Evolutionary conservation across 2,329 filamentous ascomycete species (phyloP), one percentile per base, ranked within the genome.

Genomic region (Rhynchosporium agropyri): DNA sequence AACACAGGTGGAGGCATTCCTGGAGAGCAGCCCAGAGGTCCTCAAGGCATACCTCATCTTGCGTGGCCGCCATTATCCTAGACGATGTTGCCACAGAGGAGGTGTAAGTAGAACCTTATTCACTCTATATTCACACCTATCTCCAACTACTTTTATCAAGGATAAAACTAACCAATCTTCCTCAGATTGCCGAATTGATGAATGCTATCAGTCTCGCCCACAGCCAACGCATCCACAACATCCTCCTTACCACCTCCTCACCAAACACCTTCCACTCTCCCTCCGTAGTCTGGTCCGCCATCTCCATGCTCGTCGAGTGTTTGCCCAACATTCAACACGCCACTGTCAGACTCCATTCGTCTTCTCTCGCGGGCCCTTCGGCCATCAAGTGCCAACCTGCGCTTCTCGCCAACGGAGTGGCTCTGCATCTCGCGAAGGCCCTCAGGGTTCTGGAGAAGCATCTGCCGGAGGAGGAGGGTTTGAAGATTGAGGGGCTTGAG

Each of bases 251-350:
- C 36, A 59, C n/a, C 4, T 26, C 46, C 33, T 20, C 20, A 20
- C 31, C 49, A 3, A 38, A 36, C 56, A 42, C 29, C n/a, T 42
- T 59, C 38, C 38, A 49, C 2, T n/a, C 4, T 15, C 20, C 45
- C 13, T 13, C 28, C 45, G 29, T 50, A 29, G 56, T 59, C 56
- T n/a, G n/a, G n/a, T 59, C 56, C 29, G 56, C 56, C 10, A 49
- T 50, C n/a, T n/a, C 26, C 29, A 48, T 59, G 28, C 29, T 59
- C 45, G 29, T 59, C 45, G 29, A 42, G 42, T 40, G 9, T 8
- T 59, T 59, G 45, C 56, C 56, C 13, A 59, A 59, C 33, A 49
- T 50, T 15, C 56, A 59, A 42, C 20, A 59, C 15, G 56, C 56
- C 4, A 48, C 33, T 3, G 12, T 59, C 31, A 59, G 40, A 26